Percentiles rank a stretch among this genome's conserved stretches.
These are phyloP conservation scores for Phialophora chinensis DNA, from an alignment of 2,329 filamentous ascomycete species.

Conservation along the genomic window DNA sequence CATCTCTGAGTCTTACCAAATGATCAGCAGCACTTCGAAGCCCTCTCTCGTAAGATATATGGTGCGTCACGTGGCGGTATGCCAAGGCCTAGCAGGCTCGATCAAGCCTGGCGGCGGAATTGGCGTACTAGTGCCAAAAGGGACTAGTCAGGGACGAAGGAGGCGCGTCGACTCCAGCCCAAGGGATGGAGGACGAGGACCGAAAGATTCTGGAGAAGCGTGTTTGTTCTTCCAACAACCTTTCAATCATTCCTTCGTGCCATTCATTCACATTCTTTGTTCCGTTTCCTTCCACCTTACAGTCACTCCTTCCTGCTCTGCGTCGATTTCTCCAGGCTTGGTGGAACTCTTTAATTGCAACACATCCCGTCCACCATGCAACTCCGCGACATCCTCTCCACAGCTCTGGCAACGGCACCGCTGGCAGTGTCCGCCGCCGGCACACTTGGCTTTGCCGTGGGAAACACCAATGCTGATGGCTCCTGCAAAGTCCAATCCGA, in stretches of 20 bases:
- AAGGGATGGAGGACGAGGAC: neutral
- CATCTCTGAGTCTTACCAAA: too few relatives aligned
- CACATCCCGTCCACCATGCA: conserved; percentile 50
- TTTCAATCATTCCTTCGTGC: conserved; percentile 6
- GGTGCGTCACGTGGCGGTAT: too few relatives aligned
- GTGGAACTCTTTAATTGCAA: neutral
- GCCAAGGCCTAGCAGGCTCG: neutral
- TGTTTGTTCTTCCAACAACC: neutral
- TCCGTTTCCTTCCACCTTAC: neutral
- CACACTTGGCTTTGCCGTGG: conserved; percentile 69
- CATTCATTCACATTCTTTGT: conserved; percentile 7
- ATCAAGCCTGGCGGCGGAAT: neutral
- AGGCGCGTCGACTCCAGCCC: conserved; percentile 9
- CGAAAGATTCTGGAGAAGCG: conserved; percentile 9
- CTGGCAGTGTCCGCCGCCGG: conserved; percentile 60
- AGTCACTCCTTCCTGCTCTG: neutral
- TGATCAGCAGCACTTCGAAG: too few relatives aligned
- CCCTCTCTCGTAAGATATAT: too few relatives aligned
- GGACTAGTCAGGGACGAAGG: conserved; percentile 6
- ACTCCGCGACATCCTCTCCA: conserved; percentile 49
- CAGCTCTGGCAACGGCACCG: conserved; percentile 53
- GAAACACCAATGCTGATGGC: conserved; percentile 66
- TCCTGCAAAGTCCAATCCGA: conserved; percentile 67
- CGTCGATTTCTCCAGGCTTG: neutral
- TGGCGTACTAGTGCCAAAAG: neutral